phyloP scores from a whole-genome alignment of 2,329 filamentous ascomycete species.

The Xylaria sp. region DNA sequence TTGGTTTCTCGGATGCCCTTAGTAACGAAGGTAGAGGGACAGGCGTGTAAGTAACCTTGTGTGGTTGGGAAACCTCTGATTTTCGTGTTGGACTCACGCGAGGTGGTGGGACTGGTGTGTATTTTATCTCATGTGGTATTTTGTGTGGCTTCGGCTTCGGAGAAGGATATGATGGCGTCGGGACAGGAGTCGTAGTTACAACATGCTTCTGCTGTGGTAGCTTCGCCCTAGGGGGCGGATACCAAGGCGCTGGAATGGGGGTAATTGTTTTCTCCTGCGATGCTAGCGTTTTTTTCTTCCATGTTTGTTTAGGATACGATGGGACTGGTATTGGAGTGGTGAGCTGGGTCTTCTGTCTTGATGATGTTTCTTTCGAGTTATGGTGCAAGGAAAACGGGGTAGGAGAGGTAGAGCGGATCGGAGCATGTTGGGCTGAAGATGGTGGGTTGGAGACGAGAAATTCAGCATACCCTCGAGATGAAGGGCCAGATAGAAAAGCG shows the following conservation, averaged over 20 bases:
- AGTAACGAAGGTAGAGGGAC: slow-evolving; percentile 13
- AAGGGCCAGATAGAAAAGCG: slow-evolving; percentile 25
- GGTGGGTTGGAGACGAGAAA: slow-evolving; percentile 30
- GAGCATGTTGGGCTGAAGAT: slow-evolving; percentile 18
- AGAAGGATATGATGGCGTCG: background rate
- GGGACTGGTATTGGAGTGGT: slow-evolving; percentile 36
- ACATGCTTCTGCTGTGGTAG: background rate
- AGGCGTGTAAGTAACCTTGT: background rate
- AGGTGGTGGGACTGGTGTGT: slow-evolving; percentile 11
- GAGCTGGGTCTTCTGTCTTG: slow-evolving; percentile 28
- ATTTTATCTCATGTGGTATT: background rate
- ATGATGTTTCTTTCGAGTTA: slow-evolving; percentile 25
- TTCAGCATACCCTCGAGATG: slow-evolving; percentile 37
- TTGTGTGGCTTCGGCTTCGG: slow-evolving; percentile 3
- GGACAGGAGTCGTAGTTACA: slow-evolving; percentile 22
- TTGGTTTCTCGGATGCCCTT: background rate
- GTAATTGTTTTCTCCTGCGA: slow-evolving; percentile 19
- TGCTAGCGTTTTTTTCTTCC: slow-evolving; percentile 8
- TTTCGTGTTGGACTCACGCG: background rate
- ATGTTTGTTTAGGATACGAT: slow-evolving; percentile 19
- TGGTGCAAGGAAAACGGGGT: slow-evolving; percentile 35
- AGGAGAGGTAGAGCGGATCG: slow-evolving; percentile 11
- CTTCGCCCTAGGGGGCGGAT: slow-evolving; percentile 3
- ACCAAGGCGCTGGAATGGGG: slow-evolving; percentile 28
- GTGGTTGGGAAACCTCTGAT: background rate